Evolutionary conservation across 1,284 basidiomycete species (phyloP).

Genomic region (Fomitopsis pinicola): DNA sequence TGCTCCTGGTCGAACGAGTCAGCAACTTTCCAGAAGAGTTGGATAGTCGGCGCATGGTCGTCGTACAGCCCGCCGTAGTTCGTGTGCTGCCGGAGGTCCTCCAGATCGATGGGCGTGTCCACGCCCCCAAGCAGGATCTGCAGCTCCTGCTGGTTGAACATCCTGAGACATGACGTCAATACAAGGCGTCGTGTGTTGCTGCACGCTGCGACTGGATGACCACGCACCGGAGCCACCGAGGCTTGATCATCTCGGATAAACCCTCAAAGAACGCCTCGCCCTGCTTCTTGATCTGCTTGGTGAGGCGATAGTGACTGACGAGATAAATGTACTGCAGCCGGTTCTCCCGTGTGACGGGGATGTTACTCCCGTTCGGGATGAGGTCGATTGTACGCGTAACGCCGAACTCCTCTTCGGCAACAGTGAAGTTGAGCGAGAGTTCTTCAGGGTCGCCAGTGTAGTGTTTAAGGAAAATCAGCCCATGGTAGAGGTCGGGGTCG

Average conservation of each 20-base stretch:
- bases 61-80: slow-evolving; percentile 77
- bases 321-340: slow-evolving; percentile 88
- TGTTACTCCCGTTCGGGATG: slow-evolving; percentile 78
- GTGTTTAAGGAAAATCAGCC: slow-evolving; percentile 90
- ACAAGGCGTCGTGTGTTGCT: neutral
- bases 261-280: slow-evolving; percentile 85
- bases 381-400: slow-evolving; percentile 77
- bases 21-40: slow-evolving; percentile 79
- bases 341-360: slow-evolving; percentile 89
- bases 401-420: slow-evolving; percentile 91
- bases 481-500: slow-evolving; percentile 92
- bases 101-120: slow-evolving; percentile 77
- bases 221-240: slow-evolving; percentile 79
- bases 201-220: neutral
- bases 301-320: slow-evolving; percentile 87
- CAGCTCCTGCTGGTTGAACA: slow-evolving; percentile 94
- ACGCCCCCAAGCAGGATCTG: slow-evolving; percentile 84
- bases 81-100: slow-evolving; percentile 73
- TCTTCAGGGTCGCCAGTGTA: slow-evolving; percentile 89
- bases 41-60: slow-evolving; percentile 65
- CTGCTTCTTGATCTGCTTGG: slow-evolving; percentile 85
- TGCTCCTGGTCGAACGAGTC: slow-evolving; percentile 73
- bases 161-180: slow-evolving; percentile 38
- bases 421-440: slow-evolving; percentile 89
- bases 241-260: slow-evolving; percentile 83